Evolutionary conservation across 75 land plant species (phyloP).

Genomic region (Picea sitchensis): DNA sequence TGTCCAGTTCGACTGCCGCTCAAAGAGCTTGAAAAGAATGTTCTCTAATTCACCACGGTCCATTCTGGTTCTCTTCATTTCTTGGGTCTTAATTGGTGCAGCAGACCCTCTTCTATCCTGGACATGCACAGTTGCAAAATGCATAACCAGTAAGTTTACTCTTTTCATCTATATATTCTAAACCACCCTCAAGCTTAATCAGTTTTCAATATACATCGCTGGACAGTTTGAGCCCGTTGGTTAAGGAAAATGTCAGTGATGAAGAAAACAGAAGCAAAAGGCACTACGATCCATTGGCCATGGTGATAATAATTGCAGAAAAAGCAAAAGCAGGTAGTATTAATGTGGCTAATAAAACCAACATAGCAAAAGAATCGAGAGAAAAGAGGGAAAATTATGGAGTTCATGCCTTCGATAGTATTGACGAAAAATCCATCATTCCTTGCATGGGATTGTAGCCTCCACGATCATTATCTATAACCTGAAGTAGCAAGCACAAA

Average conservation of each 20-base stretch:
- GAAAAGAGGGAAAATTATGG: not conserved
- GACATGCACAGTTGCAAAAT: not conserved
- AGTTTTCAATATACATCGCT: not conserved
- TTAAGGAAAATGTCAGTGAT: not conserved
- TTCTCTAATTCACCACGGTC: slow-evolving; percentile 85
- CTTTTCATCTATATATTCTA: not conserved
- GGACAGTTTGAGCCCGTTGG: not conserved
- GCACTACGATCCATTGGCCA: too few relatives aligned
- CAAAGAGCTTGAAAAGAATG: slow-evolving; percentile 92
- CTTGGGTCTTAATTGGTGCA: slow-evolving; percentile 57
- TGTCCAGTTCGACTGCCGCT: slow-evolving; percentile 94
- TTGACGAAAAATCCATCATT: slow-evolving; percentile 54
- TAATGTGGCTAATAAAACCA: not conserved
- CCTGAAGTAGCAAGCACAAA: slow-evolving; percentile 28
- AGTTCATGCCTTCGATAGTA: slow-evolving; percentile 52
- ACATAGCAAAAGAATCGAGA: not conserved
- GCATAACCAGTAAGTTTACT: not conserved
- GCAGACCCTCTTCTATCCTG: slow-evolving; percentile 81
- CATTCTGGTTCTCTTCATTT: slow-evolving; percentile 83
- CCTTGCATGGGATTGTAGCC: slow-evolving; percentile 84
- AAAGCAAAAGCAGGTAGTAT: not conserved
- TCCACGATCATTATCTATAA: slow-evolving; percentile 87
- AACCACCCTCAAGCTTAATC: not conserved
- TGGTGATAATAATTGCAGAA: too few relatives aligned
- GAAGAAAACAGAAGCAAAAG: not conserved